Percentiles rank a stretch among this genome's conserved stretches.
These are phyloP conservation scores for Tulasnella calospora DNA, from an alignment of 768 basidiomycete genomes.

Conservation along the genomic window DNA sequence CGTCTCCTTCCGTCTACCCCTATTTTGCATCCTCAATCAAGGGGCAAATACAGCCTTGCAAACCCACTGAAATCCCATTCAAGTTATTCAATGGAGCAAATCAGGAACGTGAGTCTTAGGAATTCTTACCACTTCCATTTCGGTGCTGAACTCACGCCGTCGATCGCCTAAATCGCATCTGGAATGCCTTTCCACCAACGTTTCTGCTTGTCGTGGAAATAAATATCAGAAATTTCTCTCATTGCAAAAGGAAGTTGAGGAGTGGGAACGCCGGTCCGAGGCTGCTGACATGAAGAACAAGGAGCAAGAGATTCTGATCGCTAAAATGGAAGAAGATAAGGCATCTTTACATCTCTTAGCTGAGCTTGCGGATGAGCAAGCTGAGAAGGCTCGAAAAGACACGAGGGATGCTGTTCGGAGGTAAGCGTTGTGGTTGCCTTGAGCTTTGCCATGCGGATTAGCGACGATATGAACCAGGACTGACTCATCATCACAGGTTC, in stretches of 20 bases:
- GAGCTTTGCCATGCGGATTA: too few relatives aligned
- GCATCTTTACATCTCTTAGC: not conserved
- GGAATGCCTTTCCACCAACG: too few relatives aligned
- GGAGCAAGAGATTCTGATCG: not conserved
- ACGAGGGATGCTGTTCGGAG: not conserved
- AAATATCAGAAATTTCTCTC: not conserved
- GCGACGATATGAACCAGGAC: not conserved
- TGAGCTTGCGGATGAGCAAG: not conserved
- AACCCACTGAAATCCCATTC: too few relatives aligned
- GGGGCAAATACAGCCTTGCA: too few relatives aligned
- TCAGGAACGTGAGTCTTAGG: too few relatives aligned
- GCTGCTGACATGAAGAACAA: not conserved
- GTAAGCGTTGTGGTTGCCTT: not conserved
- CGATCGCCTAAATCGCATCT: too few relatives aligned
- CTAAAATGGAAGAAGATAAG: not conserved
- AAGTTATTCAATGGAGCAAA: too few relatives aligned
- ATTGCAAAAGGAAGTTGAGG: not conserved
- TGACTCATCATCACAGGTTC: not conserved
- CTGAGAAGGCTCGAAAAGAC: not conserved
- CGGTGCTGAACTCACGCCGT: too few relatives aligned
- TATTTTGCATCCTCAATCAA: too few relatives aligned
- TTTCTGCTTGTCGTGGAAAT: too few relatives aligned
- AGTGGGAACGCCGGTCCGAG: not conserved
- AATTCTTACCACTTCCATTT: too few relatives aligned
- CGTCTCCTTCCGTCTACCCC: too few relatives aligned